Base-by-base conservation (phyloP, 345 rosid genomes). In the Rhodamnia argentea region DNA sequence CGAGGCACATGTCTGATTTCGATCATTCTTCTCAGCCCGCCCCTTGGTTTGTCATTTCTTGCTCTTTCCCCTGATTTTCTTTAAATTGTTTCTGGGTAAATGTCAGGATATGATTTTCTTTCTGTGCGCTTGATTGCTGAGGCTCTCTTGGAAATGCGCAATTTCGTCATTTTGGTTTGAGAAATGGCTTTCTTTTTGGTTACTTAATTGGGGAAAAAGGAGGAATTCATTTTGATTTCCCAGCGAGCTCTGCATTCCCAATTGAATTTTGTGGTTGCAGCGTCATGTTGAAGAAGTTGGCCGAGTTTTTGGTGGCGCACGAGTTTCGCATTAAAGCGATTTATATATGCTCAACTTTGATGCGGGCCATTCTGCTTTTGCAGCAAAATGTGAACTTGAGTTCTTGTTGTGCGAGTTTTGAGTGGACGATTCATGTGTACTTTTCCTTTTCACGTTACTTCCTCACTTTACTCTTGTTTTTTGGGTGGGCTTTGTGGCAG, bases 41-140 rank as follows among this genome's bases (percentile, higher is more conserved):
- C 88, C 97, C 99, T 32, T 97, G 99, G 99, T 97, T 90, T 82
- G 86, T 40, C 51, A 20, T 37, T 55, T 85, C 55, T 83, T 62
- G 29, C 2, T 52, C 54, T 84, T 10, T 56, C 86, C 32, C 84
- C 74, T 83, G 58, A 51, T 86, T 87, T 81, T 59, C 83, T 86
- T 54, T 56, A 22, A 3, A 13, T 44, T 20, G 53, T 27, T 3
- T 29, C 52, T 44, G 52, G 29, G 47, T 47, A 51, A 3, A 7
- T 40, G 54, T 29, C 7, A 64, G 76, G 76, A 64, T 16, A 18
- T 29, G 76, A 11, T 29, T 64, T 62, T 64, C 81, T 10, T 4
- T 37, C 7, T 37, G 81, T 70, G 47, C 47, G 47, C 81, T 20
- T 10, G 81, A 70, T 70, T 70, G 81, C 81, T 37, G 81, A 5